A percentile compares a stretch with the other conserved stretches of the same genome.
These are phyloP conservation scores for Termitomyces sp. DNA, from an alignment of 768 basidiomycete species.

Conservation along the genomic window DNA sequence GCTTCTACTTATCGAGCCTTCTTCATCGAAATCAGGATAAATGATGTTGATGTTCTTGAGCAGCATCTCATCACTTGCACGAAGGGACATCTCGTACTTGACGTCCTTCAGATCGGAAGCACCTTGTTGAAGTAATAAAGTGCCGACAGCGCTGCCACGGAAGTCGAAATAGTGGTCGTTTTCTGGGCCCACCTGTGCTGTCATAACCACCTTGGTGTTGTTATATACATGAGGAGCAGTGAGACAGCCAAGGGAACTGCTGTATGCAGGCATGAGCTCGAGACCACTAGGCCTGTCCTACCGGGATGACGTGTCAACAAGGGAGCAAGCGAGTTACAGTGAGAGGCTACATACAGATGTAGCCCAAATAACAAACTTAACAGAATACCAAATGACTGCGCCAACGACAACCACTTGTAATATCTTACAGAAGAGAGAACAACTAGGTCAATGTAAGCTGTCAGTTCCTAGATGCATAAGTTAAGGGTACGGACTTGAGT, in stretches of 20 bases:
- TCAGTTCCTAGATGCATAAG: background rate
- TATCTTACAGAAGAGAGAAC: slow-evolving; percentile 49
- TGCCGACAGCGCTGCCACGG: slow-evolving; percentile 44
- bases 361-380: slow-evolving; percentile 44
- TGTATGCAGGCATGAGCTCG: slow-evolving; percentile 52
- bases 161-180: slow-evolving; percentile 43
- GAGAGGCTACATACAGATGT: slow-evolving; percentile 30
- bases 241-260: slow-evolving; percentile 46
- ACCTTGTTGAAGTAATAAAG: slow-evolving; percentile 43
- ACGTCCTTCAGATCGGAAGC: slow-evolving; percentile 34
- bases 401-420: slow-evolving; percentile 43
- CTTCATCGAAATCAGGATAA: slow-evolving; percentile 28
- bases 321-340: background rate
- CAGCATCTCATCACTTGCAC: slow-evolving; percentile 34
- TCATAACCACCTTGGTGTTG: slow-evolving; percentile 29
- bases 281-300: slow-evolving; percentile 47
- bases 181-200: slow-evolving; percentile 28
- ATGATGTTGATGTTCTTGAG: slow-evolving; percentile 33
- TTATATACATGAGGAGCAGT: slow-evolving; percentile 42
- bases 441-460: slow-evolving; percentile 26
- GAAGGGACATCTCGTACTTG: slow-evolving; percentile 45
- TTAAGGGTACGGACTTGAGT: slow-evolving; percentile 4
- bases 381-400: slow-evolving; percentile 34
- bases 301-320: background rate
- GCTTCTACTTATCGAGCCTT: slow-evolving; percentile 27